Base-by-base conservation (phyloP, 1,284 basidiomycete species). In the Sanghuangporus sanghuang region DNA sequence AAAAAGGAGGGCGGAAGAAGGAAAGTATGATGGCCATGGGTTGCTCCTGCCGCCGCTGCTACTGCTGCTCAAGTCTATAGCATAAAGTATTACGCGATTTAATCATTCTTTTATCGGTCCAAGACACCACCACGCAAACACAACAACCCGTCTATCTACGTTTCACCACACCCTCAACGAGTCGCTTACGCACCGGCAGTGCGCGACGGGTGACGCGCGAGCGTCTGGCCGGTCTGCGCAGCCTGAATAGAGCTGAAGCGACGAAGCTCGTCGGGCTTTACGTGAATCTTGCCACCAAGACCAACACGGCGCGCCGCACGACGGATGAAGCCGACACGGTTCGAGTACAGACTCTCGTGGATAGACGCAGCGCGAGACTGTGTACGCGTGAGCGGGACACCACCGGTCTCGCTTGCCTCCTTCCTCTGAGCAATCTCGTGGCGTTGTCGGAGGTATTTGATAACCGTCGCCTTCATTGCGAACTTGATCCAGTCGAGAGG, bases 401-500 rank as follows among this genome's bases (percentile, higher is more conserved):
- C 92, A 48, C 78, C 77, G 49, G 79, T 77, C 65, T 77, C 73
- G 62, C 77, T 73, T 40, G 76, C 74, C 66, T 77, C 77, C 50
- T 75, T 77, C 62, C 81, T 77, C 48, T 70, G 67, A 71, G 78
- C 72, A 64, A 71, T 75, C 71, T 83, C 81, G 75, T 87, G 85
- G 66, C 92, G 89, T 61, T 82, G 75, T 67, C 91, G 90, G 72
- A 96, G 85, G 68, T 70, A 81, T 79, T 90, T 90, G 83, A 98
- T 96, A 75, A 95, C 78, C 53, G 93, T 95, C 27, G 87, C 90
- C 81, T 96, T 95, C 91, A 97, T 95, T 61, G 82, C 89, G 75
- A 97, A 97, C 85, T 98, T 98, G 85, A 98, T 90, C 75, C 87
- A 85, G 78, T 98, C 96, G 64, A 98, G 87, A 67, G 96, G 95